phyloP scores from a whole-genome alignment of 768 basidiomycete genomes.

The Pholiota microspora region DNA sequence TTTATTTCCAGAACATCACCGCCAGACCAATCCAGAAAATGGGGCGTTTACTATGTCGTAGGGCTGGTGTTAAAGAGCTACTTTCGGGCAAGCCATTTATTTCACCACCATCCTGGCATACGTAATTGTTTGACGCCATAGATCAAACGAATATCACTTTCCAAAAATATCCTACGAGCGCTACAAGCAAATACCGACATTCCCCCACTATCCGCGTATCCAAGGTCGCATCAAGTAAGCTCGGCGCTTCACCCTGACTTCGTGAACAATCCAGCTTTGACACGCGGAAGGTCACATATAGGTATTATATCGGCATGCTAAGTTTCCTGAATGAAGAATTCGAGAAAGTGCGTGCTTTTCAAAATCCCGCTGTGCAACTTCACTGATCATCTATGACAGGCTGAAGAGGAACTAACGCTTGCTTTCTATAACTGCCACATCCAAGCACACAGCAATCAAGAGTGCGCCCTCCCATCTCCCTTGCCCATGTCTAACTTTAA shows the following conservation, averaged over 20 bases:
- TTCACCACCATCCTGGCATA: conserved; percentile 1
- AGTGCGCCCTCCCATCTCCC: conserved; percentile 45
- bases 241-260: not conserved
- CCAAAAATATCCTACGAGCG: conserved; percentile 89
- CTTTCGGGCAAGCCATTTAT: conserved; percentile 67
- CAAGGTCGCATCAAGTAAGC: conserved; percentile 80
- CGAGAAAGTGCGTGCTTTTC: conserved; percentile 52
- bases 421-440: conserved; percentile 85
- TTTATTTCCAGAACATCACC: conserved; percentile 55
- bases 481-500: conserved; percentile 1
- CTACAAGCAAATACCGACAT: conserved; percentile 84
- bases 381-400: conserved; percentile 36
- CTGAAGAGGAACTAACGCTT: conserved; percentile 82
- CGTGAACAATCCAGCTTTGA: conserved; percentile 16
- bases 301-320: conserved; percentile 94
- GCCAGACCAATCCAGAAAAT: conserved; percentile 72
- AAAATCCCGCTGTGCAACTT: not conserved
- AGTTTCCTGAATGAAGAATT: conserved; percentile 93
- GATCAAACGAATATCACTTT: conserved; percentile 89
- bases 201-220: conserved; percentile 73
- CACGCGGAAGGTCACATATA: conserved; percentile 75
- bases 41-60: conserved; percentile 93
- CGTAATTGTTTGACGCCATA: conserved; percentile 24
- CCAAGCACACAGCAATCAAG: conserved; percentile 70
- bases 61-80: conserved; percentile 91